Evolutionary conservation across 352 stramenopile species (phyloP).

Genomic region (Globisporangium orthogonon): DNA sequence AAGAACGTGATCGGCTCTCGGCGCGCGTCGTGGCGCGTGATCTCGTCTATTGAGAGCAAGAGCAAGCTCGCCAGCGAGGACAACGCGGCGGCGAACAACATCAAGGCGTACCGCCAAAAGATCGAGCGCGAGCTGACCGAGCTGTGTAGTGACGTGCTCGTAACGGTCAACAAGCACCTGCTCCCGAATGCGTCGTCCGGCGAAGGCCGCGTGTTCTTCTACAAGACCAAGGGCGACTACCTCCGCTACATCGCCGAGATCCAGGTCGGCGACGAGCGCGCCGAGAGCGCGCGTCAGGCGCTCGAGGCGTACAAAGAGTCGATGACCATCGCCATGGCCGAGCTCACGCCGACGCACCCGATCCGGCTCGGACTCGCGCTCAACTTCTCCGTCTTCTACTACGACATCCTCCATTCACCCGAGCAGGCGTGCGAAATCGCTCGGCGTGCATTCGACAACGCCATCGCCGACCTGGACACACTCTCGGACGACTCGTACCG

Average conservation of each 20-base stretch:
- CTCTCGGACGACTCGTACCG: conserved; percentile 99
- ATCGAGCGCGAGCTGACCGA: conserved; percentile 94
- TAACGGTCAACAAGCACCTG: conserved; percentile 96
- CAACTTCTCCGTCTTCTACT: conserved; percentile 99
- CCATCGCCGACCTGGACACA: conserved; percentile 99
- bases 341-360: conserved; percentile 81
- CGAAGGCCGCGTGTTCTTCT: conserved; percentile 98
- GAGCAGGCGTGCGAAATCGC: conserved; percentile 90
- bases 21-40: conserved; percentile 97
- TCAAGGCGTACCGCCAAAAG: conserved; percentile 95
- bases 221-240: conserved; percentile 99
- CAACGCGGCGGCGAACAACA: conserved; percentile 61
- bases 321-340: conserved; percentile 23
- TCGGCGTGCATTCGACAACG: conserved; percentile 98
- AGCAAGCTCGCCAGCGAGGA: conserved; percentile 19
- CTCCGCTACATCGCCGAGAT: conserved; percentile 98
- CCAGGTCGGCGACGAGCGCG: conserved; percentile 96
- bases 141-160: conserved; percentile 97
- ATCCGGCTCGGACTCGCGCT: conserved; percentile 98
- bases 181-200: conserved; percentile 98
- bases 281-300: conserved; percentile 79
- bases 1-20: conserved; percentile 99
- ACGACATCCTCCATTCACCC: conserved; percentile 98
- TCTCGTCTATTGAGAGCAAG: conserved; percentile 99
- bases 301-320: conserved; percentile 91